Base-by-base conservation (phyloP, 176 grass and related monocot genomes). In the Eragrostis nindensis region DNA sequence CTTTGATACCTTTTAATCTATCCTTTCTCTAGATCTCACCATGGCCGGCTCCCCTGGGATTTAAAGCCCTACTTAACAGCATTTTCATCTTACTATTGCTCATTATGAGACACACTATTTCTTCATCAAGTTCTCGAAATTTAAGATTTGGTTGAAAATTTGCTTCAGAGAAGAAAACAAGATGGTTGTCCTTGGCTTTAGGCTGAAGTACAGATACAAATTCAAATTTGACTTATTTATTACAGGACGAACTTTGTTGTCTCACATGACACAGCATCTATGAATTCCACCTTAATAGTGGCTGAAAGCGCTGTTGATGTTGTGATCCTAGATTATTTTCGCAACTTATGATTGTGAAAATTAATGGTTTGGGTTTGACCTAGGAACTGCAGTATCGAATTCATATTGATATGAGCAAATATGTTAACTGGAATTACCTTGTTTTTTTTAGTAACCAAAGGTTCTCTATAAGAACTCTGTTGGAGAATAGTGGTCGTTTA, bases 151-250 rank as follows among this genome's bases (percentile, higher is more conserved):
- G 32, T 6, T 39, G 12, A 65, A 78, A 52, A 17, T 66, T 78
- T 14, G 18, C 27, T 38, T 19, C 21, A 5, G 3, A 7, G 2
- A 30, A 59, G 41, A 56, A 30, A 21, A 17, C 2, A 2, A 39
- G 1, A 61, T 62, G 2, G 25, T 47, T 62, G 15, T 16, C 25
- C 74, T 21, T 52, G 49, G 17, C 4, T 57, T 76, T 65, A 24
- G 55, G 26, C 16, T 39, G 52, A 65, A 22, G 8, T 52, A 16
- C 25, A 81, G 53, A 63, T 52, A 36, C 39, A 27, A 41, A 29
- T 11, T 86, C 6, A 10, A 80, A 60, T 59, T 59, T 59, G 21
- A 74, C 11, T 19, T 74, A 42, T 79, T 74, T 29, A 74, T 67
- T 19, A 52, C 24, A 44, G 12, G 60, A 0, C 46, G 24, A 75